Percentiles rank a stretch among this genome's conserved stretches.
Evolutionary conservation across 768 basidiomycete genomes (phyloP).

Genomic region (Boletus vermiculosoides): DNA sequence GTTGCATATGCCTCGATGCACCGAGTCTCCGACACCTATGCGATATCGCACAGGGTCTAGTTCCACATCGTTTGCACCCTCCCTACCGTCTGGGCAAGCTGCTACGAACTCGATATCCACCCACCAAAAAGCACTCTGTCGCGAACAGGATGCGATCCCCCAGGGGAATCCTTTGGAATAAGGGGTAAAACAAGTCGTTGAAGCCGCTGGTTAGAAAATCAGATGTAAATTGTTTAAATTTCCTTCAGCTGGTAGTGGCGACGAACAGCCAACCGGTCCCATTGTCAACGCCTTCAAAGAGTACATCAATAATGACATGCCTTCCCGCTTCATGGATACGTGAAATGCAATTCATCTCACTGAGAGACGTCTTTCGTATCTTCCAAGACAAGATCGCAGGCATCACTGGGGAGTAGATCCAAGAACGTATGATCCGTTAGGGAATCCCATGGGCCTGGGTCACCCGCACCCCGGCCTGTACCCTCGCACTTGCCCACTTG

Average conservation of each 20-base stretch:
- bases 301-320: slow-evolving; percentile 15
- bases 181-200: too few species aligned
- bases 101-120: too few species aligned
- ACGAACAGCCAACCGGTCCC: not conserved
- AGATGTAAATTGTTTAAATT: too few species aligned
- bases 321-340: slow-evolving; percentile 6
- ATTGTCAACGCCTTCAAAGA: slow-evolving; percentile 5
- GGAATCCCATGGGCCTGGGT: too few species aligned
- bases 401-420: too few species aligned
- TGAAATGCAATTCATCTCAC: not conserved
- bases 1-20: not conserved
- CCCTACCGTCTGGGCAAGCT: not conserved
- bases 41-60: not conserved
- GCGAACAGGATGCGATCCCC: not conserved
- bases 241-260: not conserved
- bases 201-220: not conserved
- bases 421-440: too few species aligned
- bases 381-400: too few species aligned
- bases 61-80: not conserved
- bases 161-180: not conserved
- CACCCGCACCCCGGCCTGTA: too few species aligned
- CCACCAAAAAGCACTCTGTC: too few species aligned
- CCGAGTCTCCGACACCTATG: not conserved
- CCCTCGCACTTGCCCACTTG: too few species aligned
- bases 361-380: too few species aligned